phyloP scores from a whole-genome alignment of 106 monocot species.

The Dioscorea alata region DNA sequence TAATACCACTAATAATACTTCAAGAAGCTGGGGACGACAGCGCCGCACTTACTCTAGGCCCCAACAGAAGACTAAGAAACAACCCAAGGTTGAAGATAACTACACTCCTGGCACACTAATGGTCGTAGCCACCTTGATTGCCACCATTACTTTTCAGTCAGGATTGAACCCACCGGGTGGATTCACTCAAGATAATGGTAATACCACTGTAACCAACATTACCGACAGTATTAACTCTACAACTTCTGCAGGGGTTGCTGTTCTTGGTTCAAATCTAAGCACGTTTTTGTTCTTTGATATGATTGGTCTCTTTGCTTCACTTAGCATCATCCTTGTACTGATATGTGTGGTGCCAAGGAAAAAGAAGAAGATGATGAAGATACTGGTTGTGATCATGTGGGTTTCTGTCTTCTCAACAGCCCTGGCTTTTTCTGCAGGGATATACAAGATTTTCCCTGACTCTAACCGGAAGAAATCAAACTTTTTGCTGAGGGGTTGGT shows the following conservation, averaged over 20 bases:
- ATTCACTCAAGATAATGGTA: background rate
- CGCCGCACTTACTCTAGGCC: too few relatives aligned
- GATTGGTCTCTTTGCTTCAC: constrained; percentile 12
- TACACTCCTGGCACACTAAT: constrained; percentile 4
- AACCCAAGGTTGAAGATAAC: background rate
- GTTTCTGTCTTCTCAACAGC: constrained; percentile 12
- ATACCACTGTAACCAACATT: background rate
- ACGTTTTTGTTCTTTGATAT: background rate
- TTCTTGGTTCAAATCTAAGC: background rate
- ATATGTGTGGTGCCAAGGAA: constrained; percentile 8
- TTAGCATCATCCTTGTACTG: constrained; percentile 21
- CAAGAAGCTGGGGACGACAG: too few relatives aligned
- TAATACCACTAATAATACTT: too few relatives aligned
- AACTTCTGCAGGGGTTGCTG: background rate
- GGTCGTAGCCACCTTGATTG: constrained; percentile 18
- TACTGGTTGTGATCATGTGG: constrained; percentile 21
- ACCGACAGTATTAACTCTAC: too few relatives aligned
- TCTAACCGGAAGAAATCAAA: background rate
- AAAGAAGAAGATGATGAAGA: background rate
- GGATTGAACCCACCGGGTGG: constrained; percentile 27
- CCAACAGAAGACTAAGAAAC: too few relatives aligned
- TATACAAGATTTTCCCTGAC: background rate
- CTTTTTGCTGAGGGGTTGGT: background rate
- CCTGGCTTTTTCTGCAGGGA: background rate
- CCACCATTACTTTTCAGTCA: constrained; percentile 28